Evolutionary conservation across 2,329 filamentous ascomycete genomes (phyloP).

Genomic region (Colletotrichum sp.): DNA sequence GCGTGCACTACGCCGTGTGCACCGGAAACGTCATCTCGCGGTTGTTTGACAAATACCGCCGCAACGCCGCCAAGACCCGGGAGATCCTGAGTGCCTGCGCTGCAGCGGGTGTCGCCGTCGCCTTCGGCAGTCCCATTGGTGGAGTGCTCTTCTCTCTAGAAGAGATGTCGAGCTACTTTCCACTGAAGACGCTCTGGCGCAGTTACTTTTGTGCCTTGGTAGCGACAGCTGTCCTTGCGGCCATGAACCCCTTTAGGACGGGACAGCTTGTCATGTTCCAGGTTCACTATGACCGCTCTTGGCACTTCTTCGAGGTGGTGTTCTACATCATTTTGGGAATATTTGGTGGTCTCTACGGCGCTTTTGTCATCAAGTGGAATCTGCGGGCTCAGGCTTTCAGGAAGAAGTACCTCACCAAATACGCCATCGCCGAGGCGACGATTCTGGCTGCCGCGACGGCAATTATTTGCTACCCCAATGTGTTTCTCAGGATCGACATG

Average conservation of each 20-base stretch:
- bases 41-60: constrained; percentile 89
- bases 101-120: constrained; percentile 92
- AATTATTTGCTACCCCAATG: constrained; percentile 95
- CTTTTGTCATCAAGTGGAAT: constrained; percentile 98
- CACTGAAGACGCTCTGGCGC: constrained; percentile 95
- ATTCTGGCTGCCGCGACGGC: constrained; percentile 84
- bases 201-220: constrained; percentile 98
- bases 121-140: constrained; percentile 96
- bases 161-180: constrained; percentile 97
- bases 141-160: constrained; percentile 96
- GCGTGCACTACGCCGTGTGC: constrained; percentile 98
- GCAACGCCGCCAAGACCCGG: constrained; percentile 90
- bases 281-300: constrained; percentile 91
- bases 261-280: constrained; percentile 99
- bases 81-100: constrained; percentile 96
- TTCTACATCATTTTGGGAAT: constrained; percentile 91
- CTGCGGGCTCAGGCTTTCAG: constrained; percentile 88
- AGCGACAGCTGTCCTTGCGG: constrained; percentile 88
- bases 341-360: constrained; percentile 94
- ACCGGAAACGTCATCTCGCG: constrained; percentile 96
- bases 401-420: constrained; percentile 86
- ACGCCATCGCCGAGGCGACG: constrained; percentile 86
- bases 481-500: constrained; percentile 96
- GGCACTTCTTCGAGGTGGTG: constrained; percentile 96
- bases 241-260: constrained; percentile 97